A percentile compares a stretch with the other conserved stretches of the same genome.
Evolutionary conservation across 805 yeast genomes (phyloP).

Genomic region (Candida hispaniensis): DNA sequence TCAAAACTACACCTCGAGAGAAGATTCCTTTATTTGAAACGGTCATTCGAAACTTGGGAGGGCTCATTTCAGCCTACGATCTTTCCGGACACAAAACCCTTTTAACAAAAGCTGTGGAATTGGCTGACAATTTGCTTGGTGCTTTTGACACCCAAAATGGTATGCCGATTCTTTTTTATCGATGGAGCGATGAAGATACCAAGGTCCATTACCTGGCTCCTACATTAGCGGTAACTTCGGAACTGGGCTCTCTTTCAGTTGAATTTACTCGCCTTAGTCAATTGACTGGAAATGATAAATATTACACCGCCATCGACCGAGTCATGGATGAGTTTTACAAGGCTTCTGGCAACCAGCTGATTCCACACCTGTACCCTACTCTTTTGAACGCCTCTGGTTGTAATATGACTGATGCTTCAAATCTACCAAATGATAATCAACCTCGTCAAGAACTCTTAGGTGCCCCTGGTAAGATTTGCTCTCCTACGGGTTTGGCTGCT

Average conservation of each 20-base stretch:
- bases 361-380: conserved; percentile 38
- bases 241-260: conserved; percentile 39
- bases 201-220: conserved; percentile 25
- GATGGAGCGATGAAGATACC: conserved; percentile 31
- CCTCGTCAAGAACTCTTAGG: not conserved
- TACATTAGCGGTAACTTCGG: conserved; percentile 32
- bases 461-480: conserved; percentile 2
- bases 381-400: conserved; percentile 45
- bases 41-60: conserved; percentile 43
- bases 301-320: conserved; percentile 41
- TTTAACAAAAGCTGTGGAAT: conserved; percentile 34
- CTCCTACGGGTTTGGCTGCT: conserved; percentile 2
- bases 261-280: conserved; percentile 46
- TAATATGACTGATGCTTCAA: conserved; percentile 20
- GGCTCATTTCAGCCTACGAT: conserved; percentile 43
- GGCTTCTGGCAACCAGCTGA: conserved; percentile 26
- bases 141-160: conserved; percentile 51
- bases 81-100: conserved; percentile 32
- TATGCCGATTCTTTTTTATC: conserved; percentile 39
- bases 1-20: conserved; percentile 32
- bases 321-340: conserved; percentile 33
- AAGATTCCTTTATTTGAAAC: conserved; percentile 42
- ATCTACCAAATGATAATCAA: conserved; percentile 2
- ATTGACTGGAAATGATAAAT: conserved; percentile 38
- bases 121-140: conserved; percentile 41